A percentile compares a stretch with the other conserved stretches of the same genome.
These are phyloP conservation scores for Cercospora canescens DNA, from an alignment of 2,329 filamentous ascomycete species.

Conservation along the genomic window DNA sequence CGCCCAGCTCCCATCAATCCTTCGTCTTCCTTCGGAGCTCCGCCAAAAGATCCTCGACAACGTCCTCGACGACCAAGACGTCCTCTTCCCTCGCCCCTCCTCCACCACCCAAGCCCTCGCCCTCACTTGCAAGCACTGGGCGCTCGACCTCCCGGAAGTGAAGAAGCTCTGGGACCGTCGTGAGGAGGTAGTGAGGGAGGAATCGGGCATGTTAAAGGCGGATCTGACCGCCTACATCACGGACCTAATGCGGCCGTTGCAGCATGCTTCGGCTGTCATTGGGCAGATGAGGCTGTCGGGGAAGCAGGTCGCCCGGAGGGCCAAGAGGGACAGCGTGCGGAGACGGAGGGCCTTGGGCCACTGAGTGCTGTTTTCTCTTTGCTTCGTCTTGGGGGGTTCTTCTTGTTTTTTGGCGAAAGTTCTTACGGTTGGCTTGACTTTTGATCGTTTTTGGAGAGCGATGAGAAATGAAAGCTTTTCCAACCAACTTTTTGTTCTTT, in stretches of 20 bases:
- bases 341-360: background rate
- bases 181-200: background rate
- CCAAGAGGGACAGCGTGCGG: background rate
- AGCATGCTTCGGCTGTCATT: background rate
- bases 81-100: conserved; percentile 12
- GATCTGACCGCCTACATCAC: background rate
- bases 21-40: conserved; percentile 18
- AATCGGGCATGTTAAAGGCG: background rate
- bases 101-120: conserved; percentile 8
- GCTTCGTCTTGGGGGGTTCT: background rate
- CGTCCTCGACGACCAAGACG: conserved; percentile 14
- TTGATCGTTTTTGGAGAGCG: background rate
- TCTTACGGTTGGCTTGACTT: background rate
- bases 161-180: conserved; percentile 12
- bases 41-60: conserved; percentile 15
- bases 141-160: conserved; percentile 9
- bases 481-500: background rate
- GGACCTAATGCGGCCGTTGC: background rate
- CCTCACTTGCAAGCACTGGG: conserved; percentile 13
- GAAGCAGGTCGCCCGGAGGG: background rate
- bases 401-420: background rate
- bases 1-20: conserved; percentile 7
- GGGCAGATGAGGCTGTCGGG: background rate
- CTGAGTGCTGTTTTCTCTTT: background rate
- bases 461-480: background rate